These are phyloP conservation scores for Coemansia sp. DNA, from an alignment of 192 early-diverging fungal genomes.

Conservation along the genomic window DNA sequence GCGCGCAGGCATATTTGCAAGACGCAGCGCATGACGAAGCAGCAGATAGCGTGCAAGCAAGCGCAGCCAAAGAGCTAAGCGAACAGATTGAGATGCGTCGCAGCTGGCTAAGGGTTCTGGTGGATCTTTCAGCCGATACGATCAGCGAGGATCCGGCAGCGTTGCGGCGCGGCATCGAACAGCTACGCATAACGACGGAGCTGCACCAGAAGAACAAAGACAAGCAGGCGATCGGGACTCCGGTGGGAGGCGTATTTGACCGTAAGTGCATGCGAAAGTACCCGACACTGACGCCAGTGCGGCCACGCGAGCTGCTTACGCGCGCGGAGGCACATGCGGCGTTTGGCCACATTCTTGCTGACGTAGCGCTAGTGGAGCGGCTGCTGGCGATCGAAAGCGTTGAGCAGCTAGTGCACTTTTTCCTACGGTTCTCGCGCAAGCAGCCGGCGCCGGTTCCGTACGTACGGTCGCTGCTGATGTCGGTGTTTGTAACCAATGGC, in stretches of 20 bases:
- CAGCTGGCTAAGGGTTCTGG: conserved; percentile 28
- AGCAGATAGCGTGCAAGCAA: neutral
- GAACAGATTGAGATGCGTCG: conserved; percentile 22
- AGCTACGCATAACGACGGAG: conserved; percentile 1
- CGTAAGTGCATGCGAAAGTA: conserved; percentile 48
- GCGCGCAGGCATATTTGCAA: conserved; percentile 11
- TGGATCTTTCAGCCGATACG: conserved; percentile 12
- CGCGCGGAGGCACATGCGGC: conserved; percentile 6
- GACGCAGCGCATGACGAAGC: no score
- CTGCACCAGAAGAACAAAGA: conserved; percentile 4
- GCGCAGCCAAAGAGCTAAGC: conserved; percentile 13
- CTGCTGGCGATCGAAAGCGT: conserved; percentile 17
- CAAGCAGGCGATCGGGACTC: neutral
- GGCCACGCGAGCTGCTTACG: conserved; percentile 30
- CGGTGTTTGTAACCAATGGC: conserved; percentile 14
- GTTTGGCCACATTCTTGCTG: conserved; percentile 14
- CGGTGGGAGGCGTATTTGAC: conserved; percentile 43
- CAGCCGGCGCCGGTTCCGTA: conserved; percentile 23
- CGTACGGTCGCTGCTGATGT: conserved; percentile 41
- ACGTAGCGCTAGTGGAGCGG: conserved; percentile 13
- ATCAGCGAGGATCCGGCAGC: conserved; percentile 21
- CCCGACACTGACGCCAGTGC: conserved; percentile 36
- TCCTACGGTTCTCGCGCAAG: conserved; percentile 11
- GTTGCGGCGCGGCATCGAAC: conserved; percentile 1
- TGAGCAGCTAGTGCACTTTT: conserved; percentile 33